Evolutionary conservation across 2,329 filamentous ascomycete species (phyloP).

Genomic region (Nemania bipapillata): DNA sequence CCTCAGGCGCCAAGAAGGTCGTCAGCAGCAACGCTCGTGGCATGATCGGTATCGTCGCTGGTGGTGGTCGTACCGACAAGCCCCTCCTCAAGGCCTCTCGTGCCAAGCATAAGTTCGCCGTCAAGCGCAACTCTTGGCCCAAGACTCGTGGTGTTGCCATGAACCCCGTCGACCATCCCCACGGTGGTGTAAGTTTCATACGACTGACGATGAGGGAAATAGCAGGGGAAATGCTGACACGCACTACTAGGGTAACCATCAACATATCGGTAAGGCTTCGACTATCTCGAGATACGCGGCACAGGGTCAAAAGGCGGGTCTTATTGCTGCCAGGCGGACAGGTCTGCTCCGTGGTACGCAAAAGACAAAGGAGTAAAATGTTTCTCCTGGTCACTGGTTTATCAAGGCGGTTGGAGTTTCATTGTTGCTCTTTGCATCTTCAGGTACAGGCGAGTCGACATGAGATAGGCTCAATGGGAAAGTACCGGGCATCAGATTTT

Average conservation of each 20-base stretch:
- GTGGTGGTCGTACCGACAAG: constrained; percentile 99
- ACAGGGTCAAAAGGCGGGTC: constrained; percentile 99
- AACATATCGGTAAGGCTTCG: constrained; percentile 99
- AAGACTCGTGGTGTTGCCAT: constrained; percentile 99
- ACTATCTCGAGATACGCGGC: constrained; percentile 98
- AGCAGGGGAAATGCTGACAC: constrained; percentile 56
- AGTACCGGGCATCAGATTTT: constrained; percentile 53
- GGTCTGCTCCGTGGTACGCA: constrained; percentile 99
- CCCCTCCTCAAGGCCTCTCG: constrained; percentile 98
- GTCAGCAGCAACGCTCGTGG: constrained; percentile 90
- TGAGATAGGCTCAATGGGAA: constrained; percentile 55
- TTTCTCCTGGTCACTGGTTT: constrained; percentile 55
- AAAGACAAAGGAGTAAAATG: constrained; percentile 95
- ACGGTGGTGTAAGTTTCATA: constrained; percentile 78
- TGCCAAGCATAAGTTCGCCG: constrained; percentile 99
- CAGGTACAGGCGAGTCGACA: constrained; percentile 56
- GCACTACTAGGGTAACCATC: constrained; percentile 86
- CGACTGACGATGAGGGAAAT: neutral
- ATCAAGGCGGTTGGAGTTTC: constrained; percentile 73
- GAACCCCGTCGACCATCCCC: constrained; percentile 99
- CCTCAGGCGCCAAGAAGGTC: constrained; percentile 98
- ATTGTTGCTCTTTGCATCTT: constrained; percentile 70
- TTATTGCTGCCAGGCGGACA: constrained; percentile 99
- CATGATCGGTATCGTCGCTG: constrained; percentile 99
- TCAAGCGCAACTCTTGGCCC: constrained; percentile 99